A percentile compares a stretch with the other conserved stretches of the same genome.
phyloP scores from a whole-genome alignment of 2,329 filamentous ascomycete genomes.

The Penicillium verrucosum region DNA sequence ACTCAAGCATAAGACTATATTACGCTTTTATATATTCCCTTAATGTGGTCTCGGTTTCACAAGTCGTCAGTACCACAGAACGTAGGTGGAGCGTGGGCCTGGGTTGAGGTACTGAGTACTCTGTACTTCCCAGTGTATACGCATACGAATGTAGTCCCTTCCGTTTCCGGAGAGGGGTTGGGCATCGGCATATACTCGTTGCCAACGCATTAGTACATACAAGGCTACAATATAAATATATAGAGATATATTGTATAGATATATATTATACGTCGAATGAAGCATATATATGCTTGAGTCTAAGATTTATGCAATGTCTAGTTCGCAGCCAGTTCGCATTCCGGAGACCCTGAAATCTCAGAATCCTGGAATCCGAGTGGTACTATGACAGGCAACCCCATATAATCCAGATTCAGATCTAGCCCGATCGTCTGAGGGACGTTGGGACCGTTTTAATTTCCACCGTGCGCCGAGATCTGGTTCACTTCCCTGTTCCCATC shows the following conservation, averaged over 20 bases:
- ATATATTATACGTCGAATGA: neutral
- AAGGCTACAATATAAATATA: neutral
- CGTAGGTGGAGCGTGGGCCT: neutral
- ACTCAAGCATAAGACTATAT: neutral
- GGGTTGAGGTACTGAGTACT: slow-evolving; percentile 2
- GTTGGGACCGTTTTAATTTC: slow-evolving; percentile 17
- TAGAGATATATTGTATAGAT: neutral
- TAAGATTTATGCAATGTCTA: neutral
- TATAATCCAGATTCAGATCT: neutral
- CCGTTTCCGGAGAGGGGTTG: slow-evolving; percentile 16
- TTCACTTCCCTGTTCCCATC: slow-evolving; percentile 18
- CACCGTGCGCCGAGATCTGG: slow-evolving; percentile 19
- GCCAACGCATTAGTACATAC: neutral
- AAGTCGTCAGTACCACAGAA: neutral
- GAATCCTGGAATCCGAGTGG: neutral
- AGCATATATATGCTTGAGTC: neutral
- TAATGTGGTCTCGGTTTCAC: slow-evolving; percentile 1
- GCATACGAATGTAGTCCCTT: neutral
- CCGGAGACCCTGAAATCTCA: neutral
- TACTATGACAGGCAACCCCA: slow-evolving; percentile 1
- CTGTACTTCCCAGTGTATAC: neutral
- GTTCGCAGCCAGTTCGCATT: slow-evolving; percentile 10
- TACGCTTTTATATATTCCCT: neutral
- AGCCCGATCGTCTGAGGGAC: neutral
- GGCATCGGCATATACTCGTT: neutral